phyloP scores from a whole-genome alignment of 139 green algal species.

The Edaphochlamys debaryana region DNA sequence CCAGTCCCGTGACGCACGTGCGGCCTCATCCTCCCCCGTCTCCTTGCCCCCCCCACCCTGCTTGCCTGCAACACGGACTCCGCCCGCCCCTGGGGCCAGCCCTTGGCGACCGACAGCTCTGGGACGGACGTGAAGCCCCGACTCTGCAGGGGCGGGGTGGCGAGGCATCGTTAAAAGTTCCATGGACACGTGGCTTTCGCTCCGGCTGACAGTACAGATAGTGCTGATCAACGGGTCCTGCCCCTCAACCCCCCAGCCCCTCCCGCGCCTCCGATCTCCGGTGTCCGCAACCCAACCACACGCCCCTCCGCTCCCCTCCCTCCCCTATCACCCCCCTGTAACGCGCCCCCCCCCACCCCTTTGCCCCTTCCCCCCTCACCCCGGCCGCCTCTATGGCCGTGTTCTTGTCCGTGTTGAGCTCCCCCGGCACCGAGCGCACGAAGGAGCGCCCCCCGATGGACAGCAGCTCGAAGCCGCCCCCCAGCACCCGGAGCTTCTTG shows the following conservation, averaged over 20 bases:
- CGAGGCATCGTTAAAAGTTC: too few relatives aligned
- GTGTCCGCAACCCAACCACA: too few relatives aligned
- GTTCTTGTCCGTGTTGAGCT: conserved; percentile 90
- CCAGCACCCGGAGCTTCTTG: conserved; percentile 80
- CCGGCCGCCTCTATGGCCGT: conserved; percentile 77
- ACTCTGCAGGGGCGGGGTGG: conserved; percentile 1
- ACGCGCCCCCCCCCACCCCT: background rate
- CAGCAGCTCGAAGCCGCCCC: conserved; percentile 79
- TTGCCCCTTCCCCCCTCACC: background rate
- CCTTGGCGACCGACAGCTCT: conserved; percentile 21
- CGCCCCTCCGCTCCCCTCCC: too few relatives aligned
- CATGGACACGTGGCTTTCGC: too few relatives aligned
- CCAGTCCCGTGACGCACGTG: background rate
- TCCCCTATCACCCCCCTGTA: too few relatives aligned
- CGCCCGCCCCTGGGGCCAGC: conserved; percentile 38
- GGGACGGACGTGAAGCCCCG: conserved; percentile 41
- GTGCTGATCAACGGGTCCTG: too few relatives aligned
- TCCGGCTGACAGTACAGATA: too few relatives aligned
- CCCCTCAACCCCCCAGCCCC: too few relatives aligned
- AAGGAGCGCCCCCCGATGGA: conserved; percentile 64
- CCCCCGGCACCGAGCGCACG: conserved; percentile 82
- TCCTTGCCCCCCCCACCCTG: too few relatives aligned
- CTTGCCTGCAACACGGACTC: conserved; percentile 38
- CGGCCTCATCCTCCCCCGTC: too few relatives aligned
- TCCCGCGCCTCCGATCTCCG: too few relatives aligned